Evolutionary conservation across 768 basidiomycete genomes (phyloP), one percentile per base, ranked within the genome.

Genomic region (Phlebiopsis flavidoalba): DNA sequence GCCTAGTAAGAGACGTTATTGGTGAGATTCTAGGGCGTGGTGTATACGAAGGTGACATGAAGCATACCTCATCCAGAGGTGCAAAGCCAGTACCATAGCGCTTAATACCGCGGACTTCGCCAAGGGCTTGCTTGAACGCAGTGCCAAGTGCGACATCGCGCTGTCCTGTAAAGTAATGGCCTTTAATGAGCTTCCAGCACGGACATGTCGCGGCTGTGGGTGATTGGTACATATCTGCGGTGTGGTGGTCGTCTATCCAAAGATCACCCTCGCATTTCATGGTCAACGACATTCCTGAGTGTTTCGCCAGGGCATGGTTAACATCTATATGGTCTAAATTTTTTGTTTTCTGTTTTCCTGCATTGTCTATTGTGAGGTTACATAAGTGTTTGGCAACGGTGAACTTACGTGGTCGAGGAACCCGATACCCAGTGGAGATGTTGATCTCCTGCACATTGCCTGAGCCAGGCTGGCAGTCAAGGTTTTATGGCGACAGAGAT

Each of bases 231-330:
- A 87, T 85, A 91, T 99, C 97, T 83, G 96, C 93, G 51, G 95
- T 93, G 75, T 99, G 97, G 69, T 98, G 97, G 76, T 99, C 97
- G 75, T 99, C 97, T 61, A 98, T 97, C 84, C 89, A 92, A 8
- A 98, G 80, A 73, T 99, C 97, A 45, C 97, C 97, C 70, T 91
- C 86, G 74, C 95, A 98, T 66, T 89, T 88, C 77, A 99, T 82
- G 19, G 82, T 85, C 63, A 99, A 78, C 0, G 93, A 95, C 86
- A 97, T 91, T 60, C 94, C 94, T 19, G 93, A 84, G 75, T 99
- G 97, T 73, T 98, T 98, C 37, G 97, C 96, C 4, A 99, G 83
- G 1, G 97, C 96, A 64, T 93, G 88, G 72, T 94, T n/a, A n/a
- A 95, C 97, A 99, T 99, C 96, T 99, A 52, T 21, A n/a, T n/a